Evolutionary conservation across 2,329 filamentous ascomycete species (phyloP).

Genomic region (Pseudodiploospora longispora): DNA sequence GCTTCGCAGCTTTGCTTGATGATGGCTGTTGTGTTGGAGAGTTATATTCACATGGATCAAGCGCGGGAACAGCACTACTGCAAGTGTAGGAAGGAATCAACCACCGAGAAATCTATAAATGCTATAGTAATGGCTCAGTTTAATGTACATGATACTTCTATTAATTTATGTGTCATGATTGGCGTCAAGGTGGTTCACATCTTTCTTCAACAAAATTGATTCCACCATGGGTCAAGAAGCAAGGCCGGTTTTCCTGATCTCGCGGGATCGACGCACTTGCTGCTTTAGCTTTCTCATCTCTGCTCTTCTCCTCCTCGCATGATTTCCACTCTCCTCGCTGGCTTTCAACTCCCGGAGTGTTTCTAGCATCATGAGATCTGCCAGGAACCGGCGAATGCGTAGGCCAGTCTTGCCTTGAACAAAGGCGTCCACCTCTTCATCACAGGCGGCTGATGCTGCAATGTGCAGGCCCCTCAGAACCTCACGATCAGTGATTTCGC

Average conservation of each 20-base stretch:
- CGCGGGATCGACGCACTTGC: conserved; percentile 25
- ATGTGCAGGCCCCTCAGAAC: conserved; percentile 48
- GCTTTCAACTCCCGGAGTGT: conserved; percentile 27
- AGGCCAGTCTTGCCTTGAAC: conserved; percentile 44
- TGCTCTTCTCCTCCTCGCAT: conserved; percentile 19
- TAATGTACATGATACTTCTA: too few relatives aligned
- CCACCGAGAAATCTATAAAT: too few relatives aligned
- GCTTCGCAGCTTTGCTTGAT: too few relatives aligned
- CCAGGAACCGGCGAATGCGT: conserved; percentile 45
- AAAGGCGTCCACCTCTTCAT: conserved; percentile 44
- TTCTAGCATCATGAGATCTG: conserved; percentile 45
- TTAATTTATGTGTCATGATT: too few relatives aligned
- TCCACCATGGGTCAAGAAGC: neutral
- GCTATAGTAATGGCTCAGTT: too few relatives aligned
- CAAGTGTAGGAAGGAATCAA: too few relatives aligned
- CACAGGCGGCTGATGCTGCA: conserved; percentile 47
- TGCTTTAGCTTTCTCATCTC: conserved; percentile 29
- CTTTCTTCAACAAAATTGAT: too few relatives aligned
- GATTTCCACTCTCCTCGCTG: conserved; percentile 16
- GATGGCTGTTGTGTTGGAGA: too few relatives aligned
- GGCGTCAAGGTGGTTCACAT: too few relatives aligned
- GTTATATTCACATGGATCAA: too few relatives aligned
- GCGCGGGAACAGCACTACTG: too few relatives aligned
- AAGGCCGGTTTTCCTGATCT: conserved; percentile 12
- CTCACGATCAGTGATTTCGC: conserved; percentile 38